A percentile compares a stretch with the other conserved stretches of the same genome.
phyloP scores from a whole-genome alignment of 129 eudicot genomes.

The Heracleum sosnowskyi region DNA sequence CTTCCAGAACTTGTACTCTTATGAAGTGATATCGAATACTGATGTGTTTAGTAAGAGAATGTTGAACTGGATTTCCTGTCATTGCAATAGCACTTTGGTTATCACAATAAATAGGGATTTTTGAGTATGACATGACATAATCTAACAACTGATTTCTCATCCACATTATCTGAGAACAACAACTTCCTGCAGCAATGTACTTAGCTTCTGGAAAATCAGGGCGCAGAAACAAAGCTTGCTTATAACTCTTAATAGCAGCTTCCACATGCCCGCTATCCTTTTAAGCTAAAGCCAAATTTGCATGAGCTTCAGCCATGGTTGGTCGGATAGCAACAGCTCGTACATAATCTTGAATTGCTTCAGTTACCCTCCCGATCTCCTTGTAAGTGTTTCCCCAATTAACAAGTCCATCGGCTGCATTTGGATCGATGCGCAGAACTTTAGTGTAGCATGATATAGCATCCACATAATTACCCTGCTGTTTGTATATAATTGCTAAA shows the following conservation, averaged over 20 bases:
- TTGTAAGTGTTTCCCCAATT: constrained; percentile 88
- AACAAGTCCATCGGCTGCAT: constrained; percentile 92
- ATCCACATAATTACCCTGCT: constrained; percentile 91
- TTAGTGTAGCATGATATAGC: constrained; percentile 92
- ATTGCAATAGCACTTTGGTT: too few species aligned
- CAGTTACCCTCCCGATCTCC: constrained; percentile 88
- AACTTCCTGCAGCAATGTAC: too few species aligned
- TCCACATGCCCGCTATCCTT: constrained; percentile 89
- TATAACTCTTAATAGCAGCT: constrained; percentile 83
- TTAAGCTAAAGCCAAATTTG: constrained; percentile 89
- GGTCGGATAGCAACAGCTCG: constrained; percentile 80
- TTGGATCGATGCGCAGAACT: constrained; percentile 84
- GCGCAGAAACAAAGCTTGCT: constrained; percentile 73
- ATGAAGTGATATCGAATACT: too few species aligned
- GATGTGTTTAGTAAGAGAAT: too few species aligned
- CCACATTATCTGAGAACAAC: too few species aligned
- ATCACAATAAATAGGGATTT: too few species aligned
- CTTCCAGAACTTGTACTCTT: too few species aligned
- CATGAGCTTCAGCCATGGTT: constrained; percentile 97
- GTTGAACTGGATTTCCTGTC: too few species aligned
- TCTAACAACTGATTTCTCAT: too few species aligned
- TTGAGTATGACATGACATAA: too few species aligned
- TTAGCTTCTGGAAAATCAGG: constrained; percentile 94
- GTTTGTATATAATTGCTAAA: constrained; percentile 88
- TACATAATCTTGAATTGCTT: constrained; percentile 89